These are phyloP conservation scores for Colletotrichum sp. DNA, from an alignment of 2,329 filamentous ascomycete species.

Conservation along the genomic window DNA sequence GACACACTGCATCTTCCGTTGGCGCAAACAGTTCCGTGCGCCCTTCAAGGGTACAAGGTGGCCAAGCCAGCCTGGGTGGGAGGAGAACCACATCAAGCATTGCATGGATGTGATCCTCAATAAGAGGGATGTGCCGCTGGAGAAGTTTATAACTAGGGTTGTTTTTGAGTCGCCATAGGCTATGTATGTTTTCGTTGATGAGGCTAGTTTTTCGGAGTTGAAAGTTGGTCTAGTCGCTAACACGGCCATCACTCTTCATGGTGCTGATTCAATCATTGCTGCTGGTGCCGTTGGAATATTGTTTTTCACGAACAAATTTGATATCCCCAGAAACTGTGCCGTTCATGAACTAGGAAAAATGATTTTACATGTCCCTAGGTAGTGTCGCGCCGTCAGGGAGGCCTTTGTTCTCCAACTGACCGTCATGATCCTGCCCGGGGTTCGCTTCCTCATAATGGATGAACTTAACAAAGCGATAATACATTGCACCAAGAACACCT, in stretches of 20 bases:
- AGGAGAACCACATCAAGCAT: background rate
- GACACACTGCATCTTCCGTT: background rate
- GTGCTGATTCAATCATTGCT: background rate
- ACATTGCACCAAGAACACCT: background rate
- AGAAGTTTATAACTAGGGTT: background rate
- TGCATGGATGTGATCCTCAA: background rate
- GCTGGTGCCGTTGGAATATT: background rate
- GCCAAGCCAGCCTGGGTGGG: background rate
- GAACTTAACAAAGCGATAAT: constrained; percentile 20
- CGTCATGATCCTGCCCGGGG: constrained; percentile 21
- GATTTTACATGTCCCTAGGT: background rate
- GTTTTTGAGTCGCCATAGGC: background rate
- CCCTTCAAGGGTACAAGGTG: background rate
- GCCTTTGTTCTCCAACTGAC: background rate
- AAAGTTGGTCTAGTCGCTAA: background rate
- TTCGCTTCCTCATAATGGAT: constrained; percentile 22
- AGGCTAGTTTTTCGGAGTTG: background rate
- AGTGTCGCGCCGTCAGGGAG: background rate
- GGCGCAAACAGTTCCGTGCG: background rate
- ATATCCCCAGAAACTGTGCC: accelerated
- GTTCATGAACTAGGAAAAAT: background rate
- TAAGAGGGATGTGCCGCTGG: background rate
- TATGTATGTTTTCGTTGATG: background rate
- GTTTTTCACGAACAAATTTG: no score
- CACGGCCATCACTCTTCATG: no score